These are phyloP conservation scores for Flammula alnicola DNA, from an alignment of 1,284 basidiomycete genomes.

Conservation along the genomic window DNA sequence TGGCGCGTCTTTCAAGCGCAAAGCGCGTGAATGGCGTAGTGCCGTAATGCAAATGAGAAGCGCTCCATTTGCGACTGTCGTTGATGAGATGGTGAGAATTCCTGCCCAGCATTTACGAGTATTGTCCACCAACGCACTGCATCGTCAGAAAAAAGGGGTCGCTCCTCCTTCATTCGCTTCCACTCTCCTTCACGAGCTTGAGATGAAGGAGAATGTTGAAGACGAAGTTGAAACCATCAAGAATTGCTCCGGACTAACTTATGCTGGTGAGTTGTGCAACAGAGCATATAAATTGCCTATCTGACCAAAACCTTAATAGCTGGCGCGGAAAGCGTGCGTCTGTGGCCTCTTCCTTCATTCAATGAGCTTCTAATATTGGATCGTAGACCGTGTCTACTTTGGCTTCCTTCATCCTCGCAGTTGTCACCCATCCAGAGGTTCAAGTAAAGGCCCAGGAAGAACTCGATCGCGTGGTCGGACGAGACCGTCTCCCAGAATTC, in stretches of 20 bases:
- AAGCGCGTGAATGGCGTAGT: constrained; percentile 40
- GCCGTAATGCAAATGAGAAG: constrained; percentile 41
- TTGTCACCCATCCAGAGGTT: constrained; percentile 51
- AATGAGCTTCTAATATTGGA: not conserved
- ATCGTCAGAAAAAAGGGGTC: constrained; percentile 33
- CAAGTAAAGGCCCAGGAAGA: constrained; percentile 51
- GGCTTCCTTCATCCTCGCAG: constrained; percentile 52
- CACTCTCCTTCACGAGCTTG: constrained; percentile 32
- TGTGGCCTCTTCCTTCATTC: not conserved
- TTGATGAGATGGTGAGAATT: constrained; percentile 31
- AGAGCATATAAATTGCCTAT: no score
- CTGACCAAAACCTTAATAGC: constrained; percentile 29
- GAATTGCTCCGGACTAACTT: constrained; percentile 41
- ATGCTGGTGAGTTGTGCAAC: constrained; percentile 36
- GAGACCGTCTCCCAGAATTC: constrained; percentile 49
- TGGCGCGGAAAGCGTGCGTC: constrained; percentile 42
- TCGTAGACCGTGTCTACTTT: constrained; percentile 48
- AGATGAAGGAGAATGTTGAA: constrained; percentile 25
- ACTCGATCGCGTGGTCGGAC: constrained; percentile 46
- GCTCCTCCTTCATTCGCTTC: constrained; percentile 37
- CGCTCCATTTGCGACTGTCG: constrained; percentile 36
- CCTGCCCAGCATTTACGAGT: no score
- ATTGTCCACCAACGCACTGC: no score
- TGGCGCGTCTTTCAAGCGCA: constrained; percentile 41
- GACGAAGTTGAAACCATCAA: constrained; percentile 37